Evolutionary conservation across 306 rosid species (phyloP).

Genomic region (Citrullus colocynthis): DNA sequence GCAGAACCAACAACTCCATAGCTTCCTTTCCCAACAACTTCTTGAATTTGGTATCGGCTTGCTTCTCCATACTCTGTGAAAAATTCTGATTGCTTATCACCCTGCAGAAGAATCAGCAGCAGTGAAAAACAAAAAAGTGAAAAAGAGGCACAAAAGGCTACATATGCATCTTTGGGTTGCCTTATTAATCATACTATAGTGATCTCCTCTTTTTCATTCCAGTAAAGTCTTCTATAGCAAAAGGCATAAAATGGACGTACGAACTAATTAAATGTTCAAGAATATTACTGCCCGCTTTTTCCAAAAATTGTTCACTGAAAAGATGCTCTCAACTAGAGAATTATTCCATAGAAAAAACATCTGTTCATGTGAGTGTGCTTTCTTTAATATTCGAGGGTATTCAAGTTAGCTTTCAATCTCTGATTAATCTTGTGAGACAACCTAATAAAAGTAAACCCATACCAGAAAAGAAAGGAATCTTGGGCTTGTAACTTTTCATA

Average conservation of each 20-base stretch:
- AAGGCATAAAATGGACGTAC: neutral
- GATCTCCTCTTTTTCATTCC: neutral
- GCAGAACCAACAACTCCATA: constrained; percentile 89
- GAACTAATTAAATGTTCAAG: neutral
- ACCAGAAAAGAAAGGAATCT: no score
- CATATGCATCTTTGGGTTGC: neutral
- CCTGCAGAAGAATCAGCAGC: constrained; percentile 30
- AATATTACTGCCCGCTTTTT: neutral
- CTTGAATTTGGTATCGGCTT: constrained; percentile 55
- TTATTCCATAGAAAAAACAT: neutral
- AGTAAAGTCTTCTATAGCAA: neutral
- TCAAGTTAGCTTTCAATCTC: neutral
- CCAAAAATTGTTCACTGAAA: neutral
- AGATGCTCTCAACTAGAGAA: neutral
- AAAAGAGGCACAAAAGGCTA: neutral
- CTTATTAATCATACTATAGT: neutral
- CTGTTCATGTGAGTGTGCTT: no score
- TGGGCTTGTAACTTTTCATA: no score
- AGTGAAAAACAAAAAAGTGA: constrained; percentile 5
- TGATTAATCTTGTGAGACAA: neutral
- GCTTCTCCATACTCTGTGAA: constrained; percentile 96
- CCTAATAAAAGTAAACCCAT: no score
- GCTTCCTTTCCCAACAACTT: constrained; percentile 91
- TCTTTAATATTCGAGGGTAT: neutral
- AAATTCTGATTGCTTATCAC: constrained; percentile 48